phyloP scores from a whole-genome alignment of 2,329 filamentous ascomycete species.

The Ceratocystis diversiconidia region DNA sequence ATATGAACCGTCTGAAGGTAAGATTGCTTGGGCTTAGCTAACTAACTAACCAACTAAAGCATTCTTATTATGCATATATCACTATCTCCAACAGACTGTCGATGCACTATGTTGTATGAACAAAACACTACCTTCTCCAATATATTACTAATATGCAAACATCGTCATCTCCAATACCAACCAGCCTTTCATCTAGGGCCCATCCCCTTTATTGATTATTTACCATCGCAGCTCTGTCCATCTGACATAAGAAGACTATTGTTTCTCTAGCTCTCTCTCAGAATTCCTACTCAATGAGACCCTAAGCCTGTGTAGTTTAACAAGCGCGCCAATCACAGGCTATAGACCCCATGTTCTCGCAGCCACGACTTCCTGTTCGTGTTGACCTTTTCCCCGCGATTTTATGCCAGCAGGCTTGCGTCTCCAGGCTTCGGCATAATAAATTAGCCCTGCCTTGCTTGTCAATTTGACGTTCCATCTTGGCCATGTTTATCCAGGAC shows the following conservation, averaged over 20 bases:
- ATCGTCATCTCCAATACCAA: neutral
- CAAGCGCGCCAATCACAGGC: slow-evolving; percentile 2
- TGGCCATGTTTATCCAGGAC: neutral
- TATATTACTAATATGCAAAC: neutral
- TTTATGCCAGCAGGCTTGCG: neutral
- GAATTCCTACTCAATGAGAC: neutral
- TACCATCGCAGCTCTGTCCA: neutral
- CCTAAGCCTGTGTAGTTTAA: neutral
- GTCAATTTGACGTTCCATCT: neutral
- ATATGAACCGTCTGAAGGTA: neutral
- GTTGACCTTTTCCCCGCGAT: neutral
- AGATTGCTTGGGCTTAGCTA: neutral
- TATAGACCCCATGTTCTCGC: neutral
- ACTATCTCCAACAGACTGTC: neutral
- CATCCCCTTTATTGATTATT: neutral
- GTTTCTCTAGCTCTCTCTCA: neutral
- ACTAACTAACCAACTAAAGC: neutral
- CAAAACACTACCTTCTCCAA: no score
- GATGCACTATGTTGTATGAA: no score
- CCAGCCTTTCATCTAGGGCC: neutral
- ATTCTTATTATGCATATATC: neutral
- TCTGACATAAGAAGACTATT: neutral
- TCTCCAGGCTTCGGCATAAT: neutral
- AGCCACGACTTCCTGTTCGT: neutral
- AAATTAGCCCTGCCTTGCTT: neutral